Evolutionary conservation across 2,329 filamentous ascomycete species (phyloP), one percentile per base, ranked within the genome.

Genomic region (Hymenoscyphus scutula): DNA sequence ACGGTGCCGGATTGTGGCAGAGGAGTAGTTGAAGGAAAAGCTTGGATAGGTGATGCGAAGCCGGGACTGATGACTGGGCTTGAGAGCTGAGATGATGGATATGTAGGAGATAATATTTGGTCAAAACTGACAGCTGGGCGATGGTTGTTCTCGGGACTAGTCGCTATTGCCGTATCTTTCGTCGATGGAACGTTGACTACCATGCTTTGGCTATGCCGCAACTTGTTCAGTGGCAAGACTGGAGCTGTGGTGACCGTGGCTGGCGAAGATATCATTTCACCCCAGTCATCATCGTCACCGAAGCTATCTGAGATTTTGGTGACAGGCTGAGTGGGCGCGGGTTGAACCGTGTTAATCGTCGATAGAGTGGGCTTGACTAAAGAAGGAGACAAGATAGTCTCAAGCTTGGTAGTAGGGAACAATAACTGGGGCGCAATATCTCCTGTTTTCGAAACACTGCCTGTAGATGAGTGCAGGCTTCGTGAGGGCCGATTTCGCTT

Each of bases 221-320:
- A 56, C 11, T 41, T 48, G 10, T 56, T 58, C 8, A 62, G 54
- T 3, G 58, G 29, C 25, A 66, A 62, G 11, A 64, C 37, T 23
- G 58, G 58, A 29, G 70, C 61, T 13, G 63, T 30, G n/a, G 64
- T 61, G 27, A 61, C 55, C 13, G 65, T 62, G 41, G n/a, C n/a
- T 25, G 75, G 73, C 1, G 74, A 75, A 32, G 72, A 71, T 17
- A 76, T 69, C 74, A 77, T 75, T 60, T 77, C 75, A 6, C 75
- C 75, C 75, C 75, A 77, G 55, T 74, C 75, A 60, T 76, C 74
- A 54, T 72, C 41, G 3, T 48, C 41, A 48, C 19, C n/a, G 7
- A 48, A 48, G n/a, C 41, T 48, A 29, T 73, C 70, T 10, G 64
- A 60, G 29, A 53, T 11, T 19, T 64, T 48, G n/a, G 53, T 54